Evolutionary conservation across 2,329 filamentous ascomycete genomes (phyloP).

Genomic region (Fusarium longipes): DNA sequence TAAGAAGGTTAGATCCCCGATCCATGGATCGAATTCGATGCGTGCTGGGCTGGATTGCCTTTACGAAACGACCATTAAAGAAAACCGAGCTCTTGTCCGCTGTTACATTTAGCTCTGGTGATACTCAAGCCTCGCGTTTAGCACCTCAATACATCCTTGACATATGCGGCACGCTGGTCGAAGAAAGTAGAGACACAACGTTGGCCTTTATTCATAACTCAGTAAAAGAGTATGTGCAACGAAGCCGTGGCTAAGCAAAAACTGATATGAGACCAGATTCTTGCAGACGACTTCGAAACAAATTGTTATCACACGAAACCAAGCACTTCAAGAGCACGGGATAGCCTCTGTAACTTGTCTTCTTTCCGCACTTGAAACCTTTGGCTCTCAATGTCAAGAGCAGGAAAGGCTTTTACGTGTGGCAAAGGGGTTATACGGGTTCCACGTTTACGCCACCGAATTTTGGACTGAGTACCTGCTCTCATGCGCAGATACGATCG

Average conservation of each 20-base stretch:
- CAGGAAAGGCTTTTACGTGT: background rate
- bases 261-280: background rate
- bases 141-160: conserved; percentile 13
- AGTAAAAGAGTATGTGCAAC: conserved; percentile 23
- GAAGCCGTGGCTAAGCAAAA: accelerated
- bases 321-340: conserved; percentile 11
- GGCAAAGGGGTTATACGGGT: conserved; percentile 15
- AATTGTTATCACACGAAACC: background rate
- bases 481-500: background rate
- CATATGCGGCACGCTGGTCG: background rate
- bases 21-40: conserved; percentile 16
- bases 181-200: conserved; percentile 17
- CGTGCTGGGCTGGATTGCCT: conserved; percentile 25
- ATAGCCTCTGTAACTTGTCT: conserved; percentile 12
- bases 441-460: conserved; percentile 29
- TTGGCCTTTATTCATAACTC: conserved; percentile 31
- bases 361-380: conserved; percentile 6
- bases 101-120: conserved; percentile 8
- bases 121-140: background rate
- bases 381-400: background rate
- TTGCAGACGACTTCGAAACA: conserved; percentile 7
- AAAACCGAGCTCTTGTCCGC: conserved; percentile 25
- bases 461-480: conserved; percentile 31
- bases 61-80: conserved; percentile 14
- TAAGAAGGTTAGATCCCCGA: conserved; percentile 3